Evolutionary conservation across 1,139 yeast genomes (phyloP).

Genomic region (Candida sp.): DNA sequence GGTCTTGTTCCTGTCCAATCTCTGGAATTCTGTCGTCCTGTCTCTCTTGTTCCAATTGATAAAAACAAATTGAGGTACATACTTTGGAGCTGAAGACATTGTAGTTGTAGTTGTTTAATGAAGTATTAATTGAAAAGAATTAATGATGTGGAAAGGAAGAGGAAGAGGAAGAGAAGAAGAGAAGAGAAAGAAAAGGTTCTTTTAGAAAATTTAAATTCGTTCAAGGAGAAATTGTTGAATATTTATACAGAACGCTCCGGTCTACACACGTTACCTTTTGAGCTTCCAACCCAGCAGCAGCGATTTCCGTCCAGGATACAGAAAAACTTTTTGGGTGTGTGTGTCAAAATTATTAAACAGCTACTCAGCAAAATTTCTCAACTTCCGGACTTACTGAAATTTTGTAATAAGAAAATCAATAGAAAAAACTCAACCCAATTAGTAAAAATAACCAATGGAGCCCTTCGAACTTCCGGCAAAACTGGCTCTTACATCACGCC

Average conservation of each 20-base stretch:
- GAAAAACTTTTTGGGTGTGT: neutral
- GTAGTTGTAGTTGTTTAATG: constrained; percentile 5
- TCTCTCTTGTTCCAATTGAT: neutral
- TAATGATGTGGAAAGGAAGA: constrained; percentile 4
- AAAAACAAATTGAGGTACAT: constrained; percentile 24
- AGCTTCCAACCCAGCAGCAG: neutral
- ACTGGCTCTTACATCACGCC: neutral
- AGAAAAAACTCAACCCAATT: neutral
- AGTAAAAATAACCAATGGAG: neutral
- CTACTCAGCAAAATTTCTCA: neutral
- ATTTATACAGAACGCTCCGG: constrained; percentile 7
- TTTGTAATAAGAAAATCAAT: neutral
- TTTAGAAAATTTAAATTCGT: neutral
- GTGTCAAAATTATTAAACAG: neutral
- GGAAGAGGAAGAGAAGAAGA: constrained; percentile 4
- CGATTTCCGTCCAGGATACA: constrained; percentile 2
- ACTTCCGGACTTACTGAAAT: constrained; percentile 3
- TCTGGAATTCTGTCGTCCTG: neutral
- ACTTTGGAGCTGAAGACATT: constrained; percentile 44
- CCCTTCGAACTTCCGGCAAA: neutral
- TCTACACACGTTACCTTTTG: neutral
- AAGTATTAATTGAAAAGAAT: constrained; percentile 1
- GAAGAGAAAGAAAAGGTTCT: constrained; percentile 1
- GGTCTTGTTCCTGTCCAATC: neutral
- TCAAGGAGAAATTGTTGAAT: constrained; percentile 11